Evolutionary conservation across 2,329 filamentous ascomycete genomes (phyloP), one percentile per base, ranked within the genome.

Genomic region (Pezicula rhizophila): DNA sequence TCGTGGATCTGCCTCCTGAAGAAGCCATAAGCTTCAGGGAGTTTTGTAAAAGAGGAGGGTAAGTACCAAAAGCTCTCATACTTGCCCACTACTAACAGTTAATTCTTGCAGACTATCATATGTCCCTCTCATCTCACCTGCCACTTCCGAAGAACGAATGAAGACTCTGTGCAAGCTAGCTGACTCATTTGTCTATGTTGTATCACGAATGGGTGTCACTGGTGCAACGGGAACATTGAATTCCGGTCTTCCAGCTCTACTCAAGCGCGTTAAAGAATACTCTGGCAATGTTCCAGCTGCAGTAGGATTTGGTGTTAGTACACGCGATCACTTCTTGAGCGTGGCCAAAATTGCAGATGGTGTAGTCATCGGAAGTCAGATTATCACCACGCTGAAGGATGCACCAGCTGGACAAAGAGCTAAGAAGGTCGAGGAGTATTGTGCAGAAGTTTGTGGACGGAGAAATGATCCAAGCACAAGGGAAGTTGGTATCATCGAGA

Each of bases 171-270:
- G 93, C 79, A 84, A 89, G 67, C 92, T 99, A 55, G 93, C 93
- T 64, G 92, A 97, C 70, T 96, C 91, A 3, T 99, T 97, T 74
- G 95, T 99, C 71, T 99, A 99, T 67, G 91, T 99, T 53, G 93
- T 99, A 48, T 97, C 92, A 23, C 80, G 92, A 60, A 95, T 96
- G 86, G 93, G 93, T 60, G 92, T 97, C 49, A 99, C 93, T 8
- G 93, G 93, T 60, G 93, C 90, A 12, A 85, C 84, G 1, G 91
- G 91, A 31, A 83, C 82, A 23, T 72, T 99, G 62, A 96, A 89
- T 68, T 77, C 84, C 40, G 84, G 86, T 50, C 79, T 99, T 31
- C 89, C 91, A 12, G 83, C 87, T 45, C 79, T 99, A 34, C 74
- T 99, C 50, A 79, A 80, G 49, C 83, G 89, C 35, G 93, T 99